phyloP scores from a whole-genome alignment of 768 basidiomycete genomes.

The Termitomyces heimii region DNA sequence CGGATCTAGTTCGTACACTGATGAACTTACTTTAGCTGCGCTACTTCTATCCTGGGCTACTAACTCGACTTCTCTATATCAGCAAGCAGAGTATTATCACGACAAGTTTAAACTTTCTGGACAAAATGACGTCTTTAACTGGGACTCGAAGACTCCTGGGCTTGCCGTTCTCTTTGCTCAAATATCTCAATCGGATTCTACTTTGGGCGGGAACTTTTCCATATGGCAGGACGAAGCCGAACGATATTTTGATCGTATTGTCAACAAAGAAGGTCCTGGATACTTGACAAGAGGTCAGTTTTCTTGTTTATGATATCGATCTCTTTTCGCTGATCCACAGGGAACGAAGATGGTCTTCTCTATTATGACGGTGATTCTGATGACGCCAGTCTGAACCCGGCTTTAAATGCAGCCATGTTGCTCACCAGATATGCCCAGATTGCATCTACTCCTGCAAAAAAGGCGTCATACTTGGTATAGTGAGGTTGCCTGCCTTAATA shows the following conservation, averaged over 20 bases:
- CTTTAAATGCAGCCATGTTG: constrained; percentile 84
- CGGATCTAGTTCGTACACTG: constrained; percentile 62
- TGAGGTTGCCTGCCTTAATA: constrained; percentile 6
- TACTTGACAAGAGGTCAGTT: constrained; percentile 56
- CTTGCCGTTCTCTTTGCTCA: constrained; percentile 73
- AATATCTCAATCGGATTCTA: constrained; percentile 51
- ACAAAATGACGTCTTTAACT: constrained; percentile 68
- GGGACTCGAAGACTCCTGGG: constrained; percentile 82
- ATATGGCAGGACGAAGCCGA: constrained; percentile 71
- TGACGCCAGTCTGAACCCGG: constrained; percentile 74
- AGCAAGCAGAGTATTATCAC: constrained; percentile 61
- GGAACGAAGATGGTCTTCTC: constrained; percentile 61
- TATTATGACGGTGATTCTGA: constrained; percentile 85
- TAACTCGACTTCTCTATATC: constrained; percentile 52
- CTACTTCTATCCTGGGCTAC: constrained; percentile 72
- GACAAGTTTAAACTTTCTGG: constrained; percentile 46
- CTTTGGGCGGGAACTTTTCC: constrained; percentile 49
- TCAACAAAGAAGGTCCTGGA: constrained; percentile 49
- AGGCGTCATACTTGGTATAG: constrained; percentile 51
- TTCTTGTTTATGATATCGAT: neutral
- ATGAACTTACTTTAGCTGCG: constrained; percentile 73
- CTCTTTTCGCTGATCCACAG: neutral
- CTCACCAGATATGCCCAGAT: constrained; percentile 71
- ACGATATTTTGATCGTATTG: constrained; percentile 65
- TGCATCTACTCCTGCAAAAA: constrained; percentile 55